Evolutionary conservation across 164 flowering plant genomes (phyloP), one percentile per base, ranked within the genome.

Genomic region (Taxillus chinensis): DNA sequence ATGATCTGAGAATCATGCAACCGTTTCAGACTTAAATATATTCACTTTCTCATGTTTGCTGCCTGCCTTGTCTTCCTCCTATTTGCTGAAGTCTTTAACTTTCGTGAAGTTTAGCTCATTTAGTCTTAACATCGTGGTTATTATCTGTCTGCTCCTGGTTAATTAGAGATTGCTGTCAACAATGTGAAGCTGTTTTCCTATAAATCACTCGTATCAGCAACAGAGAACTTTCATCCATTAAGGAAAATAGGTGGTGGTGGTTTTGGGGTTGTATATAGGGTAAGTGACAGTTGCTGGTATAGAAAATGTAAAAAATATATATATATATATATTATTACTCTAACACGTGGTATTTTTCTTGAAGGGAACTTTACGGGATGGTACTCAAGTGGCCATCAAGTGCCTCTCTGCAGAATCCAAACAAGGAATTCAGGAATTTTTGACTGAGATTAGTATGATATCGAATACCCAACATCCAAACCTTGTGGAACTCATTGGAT

Each of bases 211-310:
- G 80, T 83, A 71, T 83, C 86, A 57, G 95, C 95, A 43, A 86
- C 97, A 7, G 49, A 62, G 10, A 60, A 75, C 66, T 87, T 90
- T 63, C 84, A 82, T 68, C 82, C 77, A 42, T 77, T 77, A 14
- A 86, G 76, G 73, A 78, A 49, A 73, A 72, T 90, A n/a, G 97
- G 97, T 5, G 73, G 78, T 60, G 95, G 97, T 53, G 95, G 95
- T 72, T 90, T 82, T 65, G 97, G 97, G 62, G 85, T 84, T 64
- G 97, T 90, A 54, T 77, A 84, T 63, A 86, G 61, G 81, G 97
- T 90, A 67, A 78, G 81, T 17, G 45, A 61, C 60, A 17, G 27
- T 27, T 27, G 27, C 27, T 27, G 27, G 27, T 27, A 27, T 27
- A 27, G 27, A 27, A 27, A 27, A 27, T 27, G 27, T 27, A 27